Evolutionary conservation across 2,329 filamentous ascomycete genomes (phyloP).

Genomic region (Colletotrichum sp.): DNA sequence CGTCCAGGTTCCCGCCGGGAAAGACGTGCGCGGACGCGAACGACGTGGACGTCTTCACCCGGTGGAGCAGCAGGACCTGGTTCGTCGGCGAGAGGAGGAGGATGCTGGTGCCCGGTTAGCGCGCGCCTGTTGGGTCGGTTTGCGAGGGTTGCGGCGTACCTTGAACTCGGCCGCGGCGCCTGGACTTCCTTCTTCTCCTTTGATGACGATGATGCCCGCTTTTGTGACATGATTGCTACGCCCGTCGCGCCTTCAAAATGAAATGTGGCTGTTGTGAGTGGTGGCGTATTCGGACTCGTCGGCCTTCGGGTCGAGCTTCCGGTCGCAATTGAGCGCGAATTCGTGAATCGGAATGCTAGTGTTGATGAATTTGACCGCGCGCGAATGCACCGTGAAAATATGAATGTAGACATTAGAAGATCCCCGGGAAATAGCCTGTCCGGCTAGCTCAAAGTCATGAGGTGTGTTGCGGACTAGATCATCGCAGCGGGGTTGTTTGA

Average conservation of each 20-base stretch:
- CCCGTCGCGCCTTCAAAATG: background rate
- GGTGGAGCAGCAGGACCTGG: slow-evolving; percentile 85
- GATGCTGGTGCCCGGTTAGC: slow-evolving; percentile 45
- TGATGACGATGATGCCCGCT: slow-evolving; percentile 5
- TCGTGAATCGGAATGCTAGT: background rate
- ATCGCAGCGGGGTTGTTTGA: background rate
- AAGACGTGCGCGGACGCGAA: slow-evolving; percentile 96
- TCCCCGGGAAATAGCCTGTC: background rate
- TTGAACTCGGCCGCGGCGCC: slow-evolving; percentile 69
- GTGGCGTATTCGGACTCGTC: background rate
- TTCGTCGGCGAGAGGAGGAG: slow-evolving; percentile 86
- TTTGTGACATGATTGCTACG: slow-evolving; percentile 14
- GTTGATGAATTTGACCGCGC: background rate
- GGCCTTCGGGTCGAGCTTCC: background rate
- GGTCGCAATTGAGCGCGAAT: background rate
- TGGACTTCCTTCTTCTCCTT: slow-evolving; percentile 30
- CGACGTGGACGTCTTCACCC: slow-evolving; percentile 80
- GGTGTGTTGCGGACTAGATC: background rate
- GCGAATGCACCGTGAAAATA: background rate
- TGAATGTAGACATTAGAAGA: background rate
- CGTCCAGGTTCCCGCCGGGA: slow-evolving; percentile 84
- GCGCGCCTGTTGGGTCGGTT: background rate
- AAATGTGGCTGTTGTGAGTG: background rate
- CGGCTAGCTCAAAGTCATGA: background rate
- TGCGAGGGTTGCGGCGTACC: slow-evolving; percentile 31